Base-by-base conservation (phyloP, 2,329 filamentous ascomycete species). In the Apiospora saccharicola region DNA sequence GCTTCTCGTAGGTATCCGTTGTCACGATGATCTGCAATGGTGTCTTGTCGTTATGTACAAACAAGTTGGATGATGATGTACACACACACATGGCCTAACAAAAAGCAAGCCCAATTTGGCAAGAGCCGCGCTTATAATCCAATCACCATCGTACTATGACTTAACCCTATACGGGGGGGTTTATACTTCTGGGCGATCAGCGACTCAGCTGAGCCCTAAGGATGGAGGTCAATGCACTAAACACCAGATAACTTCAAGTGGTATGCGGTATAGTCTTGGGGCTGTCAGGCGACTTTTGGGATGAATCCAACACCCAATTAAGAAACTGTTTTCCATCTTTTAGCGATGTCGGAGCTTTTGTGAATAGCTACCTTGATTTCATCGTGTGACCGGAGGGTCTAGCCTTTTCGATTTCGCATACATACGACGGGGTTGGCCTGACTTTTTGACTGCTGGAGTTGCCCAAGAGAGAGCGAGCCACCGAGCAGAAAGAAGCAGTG, bases 121-220 rank as follows among this genome's bases (percentile, higher is more conserved):
- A 64, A 64, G 30, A 24, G 57, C 19, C 34, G 57, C 57, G 34
- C 57, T 64, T 64, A 41, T 64, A 64, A 22, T 64, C 57, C 57
- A 64, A 64, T 64, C 57, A 64, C 13, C 34, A 13, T 64, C 57
- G 19, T 41, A 64, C 13, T 22, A 10, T 64, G 34, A 10, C 6
- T 41, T n/a, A 37, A 64, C 34, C 34, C 19, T 64, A 41, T 41
- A 37, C 34, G 34, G 49, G 49, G 49, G 34, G 34, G 5, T 24
- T n/a, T 64, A n/a, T 37, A 37, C 57, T 64, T 64, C 57, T 64
- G 57, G 57, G 19, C 34, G n/a, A 41, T 41, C n/a, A n/a, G 57
- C 57, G 57, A 64, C 57, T 24, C 57, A 64, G 57, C 57, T 64
- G 57, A 64, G 57, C 34, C 34, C 57, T 64, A 64, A 41, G 34